Base-by-base conservation (phyloP, 441 rosid genomes). In the Daphne laureola region DNA sequence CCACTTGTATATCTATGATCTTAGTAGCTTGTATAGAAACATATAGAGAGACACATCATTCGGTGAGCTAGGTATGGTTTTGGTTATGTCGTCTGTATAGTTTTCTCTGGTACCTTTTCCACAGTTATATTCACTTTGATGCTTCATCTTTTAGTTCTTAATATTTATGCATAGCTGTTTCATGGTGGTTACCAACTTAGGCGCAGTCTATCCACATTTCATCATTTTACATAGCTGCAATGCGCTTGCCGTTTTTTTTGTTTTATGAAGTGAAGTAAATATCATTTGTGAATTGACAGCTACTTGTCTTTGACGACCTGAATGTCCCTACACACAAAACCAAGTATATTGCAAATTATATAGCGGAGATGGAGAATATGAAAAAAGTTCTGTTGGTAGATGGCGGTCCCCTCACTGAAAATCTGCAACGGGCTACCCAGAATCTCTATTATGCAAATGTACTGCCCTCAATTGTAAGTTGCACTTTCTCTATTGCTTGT, bases 371-470 rank as follows among this genome's bases (percentile, higher is more conserved):
- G 93, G 90, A 82, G 65, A 72, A 75, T 57, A 74, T 84, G 46
- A 92, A 86, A 86, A 92, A 88, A 72, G 73, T 86, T 25, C 82
- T 92, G 67, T 50, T 88, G 45, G 91, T 84, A 26, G 98, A 88
- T 68, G 98, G 91, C 13, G 85, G 81, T 41, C 64, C 82, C 23
- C 81, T 92, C 53, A 72, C 79, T 64, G 98, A 86, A 61, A 92
- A 88, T 66, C 78, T 86, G 61, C 86, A 88, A 84, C 70, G 73
- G 67, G 95, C 96, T 31, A 73, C 96, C 0, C 95, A 92, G 58
- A 91, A 92, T 72, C 78, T 84, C 13, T 86, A 84, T 66, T 88
- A 88, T 55, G 90, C 75, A 68, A 86, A 84, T 35, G 82, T 84
- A 25, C 63, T 86, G 45, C 98, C 96, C 4, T 82, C 94, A 42